Base-by-base conservation (phyloP, 768 basidiomycete genomes). In the Lactarius sanguifluus region DNA sequence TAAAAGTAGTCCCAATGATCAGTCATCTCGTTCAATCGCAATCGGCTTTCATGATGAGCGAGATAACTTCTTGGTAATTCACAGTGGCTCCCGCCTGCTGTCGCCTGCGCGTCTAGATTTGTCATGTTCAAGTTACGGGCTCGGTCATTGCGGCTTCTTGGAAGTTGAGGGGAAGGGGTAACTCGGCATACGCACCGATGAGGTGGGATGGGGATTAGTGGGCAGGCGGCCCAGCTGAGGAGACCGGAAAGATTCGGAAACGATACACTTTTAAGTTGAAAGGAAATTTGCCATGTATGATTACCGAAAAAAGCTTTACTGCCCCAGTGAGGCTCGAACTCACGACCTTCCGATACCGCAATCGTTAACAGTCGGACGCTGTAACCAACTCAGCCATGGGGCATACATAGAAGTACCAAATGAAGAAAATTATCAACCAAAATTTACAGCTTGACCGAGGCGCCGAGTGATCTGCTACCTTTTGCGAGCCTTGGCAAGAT, bases 311-410 rank as follows among this genome's bases (percentile, higher is more conserved):
- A 72, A 69, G 47, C 25, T 15, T 36, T n/a, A 55, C 80, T 81
- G 80, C 81, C 81, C 80, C 79, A 81, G 76, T 78, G 80, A 82
- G 79, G 79, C 76, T 81, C 80, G 80, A 81, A 82, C 80, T 81
- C 80, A 78, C 79, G 79, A 80, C 81, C 79, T 81, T 81, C 80
- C 78, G 78, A 81, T 81, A 38, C 20, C 32, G 55, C 3, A 43
- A 7, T 20, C 15, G 10, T 45, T 45, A 80, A 80, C 79, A 80
- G 79, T 80, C 79, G 79, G 79, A 80, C 79, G 79, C 79, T 80
- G 78, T 80, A 73, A 80, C 79, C 80, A 79, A 78, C 79, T 81
- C 78, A 81, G 80, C 78, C 81, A 81, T 81, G 80, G 81, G 80
- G 80, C 80, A 81, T 61, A 1, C 9, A 57, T 70, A 62, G n/a